Evolutionary conservation across 768 basidiomycete genomes (phyloP), one percentile per base, ranked within the genome.

Genomic region (Crassisporium funariophilum): DNA sequence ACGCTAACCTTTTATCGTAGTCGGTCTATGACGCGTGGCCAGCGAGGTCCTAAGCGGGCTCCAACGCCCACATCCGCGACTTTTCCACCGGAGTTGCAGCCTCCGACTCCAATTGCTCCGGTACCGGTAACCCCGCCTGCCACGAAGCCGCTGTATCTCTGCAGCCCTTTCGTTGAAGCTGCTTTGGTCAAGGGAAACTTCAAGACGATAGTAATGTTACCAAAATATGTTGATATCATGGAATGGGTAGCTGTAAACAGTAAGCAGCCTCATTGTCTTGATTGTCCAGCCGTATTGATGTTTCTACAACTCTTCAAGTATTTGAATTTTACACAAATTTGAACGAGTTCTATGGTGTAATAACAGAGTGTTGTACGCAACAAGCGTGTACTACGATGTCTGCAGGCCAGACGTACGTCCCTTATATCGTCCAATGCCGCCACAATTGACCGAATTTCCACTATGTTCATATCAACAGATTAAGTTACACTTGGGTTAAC

Each of bases 401-500:
- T 35, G 95, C 95, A 21, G 93, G 95, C 2, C 75, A 83, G 29
- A 78, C 81, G 97, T 97, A 68, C 57, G 91, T 78, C 29, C 34
- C 47, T 24, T 36, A 8, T 27, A n/a, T n/a, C n/a, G n/a, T n/a
- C n/a, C n/a, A n/a, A n/a, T n/a, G n/a, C n/a, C n/a, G n/a, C n/a
- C n/a, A n/a, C n/a, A n/a, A n/a, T n/a, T n/a, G n/a, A n/a, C n/a
- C n/a, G n/a, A n/a, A n/a, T n/a, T n/a, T n/a, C n/a, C n/a, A n/a
- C n/a, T n/a, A n/a, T n/a, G n/a, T n/a, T n/a, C n/a, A n/a, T n/a
- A n/a, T n/a, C n/a, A n/a, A n/a, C 15, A 95, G 92, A 47, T 77
- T 98, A 66, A 95, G 87, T 65, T 98, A 98, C 72, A 93, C 93
- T 4, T 99, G 97, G 97, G 88, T 97, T 59, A 98, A 98, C 68